These are phyloP conservation scores for Acer yangbiense DNA, from an alignment of 345 rosid species.

Conservation along the genomic window DNA sequence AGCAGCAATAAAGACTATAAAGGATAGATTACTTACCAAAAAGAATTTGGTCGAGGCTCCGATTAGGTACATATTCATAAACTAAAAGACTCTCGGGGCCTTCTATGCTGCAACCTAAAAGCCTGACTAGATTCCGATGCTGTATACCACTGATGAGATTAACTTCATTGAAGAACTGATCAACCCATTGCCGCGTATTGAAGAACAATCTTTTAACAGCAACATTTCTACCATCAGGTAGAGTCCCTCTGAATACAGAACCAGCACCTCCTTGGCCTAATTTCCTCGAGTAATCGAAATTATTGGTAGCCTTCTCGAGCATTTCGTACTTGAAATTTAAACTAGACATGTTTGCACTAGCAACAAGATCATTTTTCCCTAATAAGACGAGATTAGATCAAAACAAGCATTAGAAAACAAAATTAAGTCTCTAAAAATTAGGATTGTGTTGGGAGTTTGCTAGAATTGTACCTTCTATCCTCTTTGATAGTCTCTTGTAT, in stretches of 20 bases:
- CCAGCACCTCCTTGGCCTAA: conserved; percentile 86
- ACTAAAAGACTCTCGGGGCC: conserved; percentile 88
- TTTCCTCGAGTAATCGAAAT: conserved; percentile 59
- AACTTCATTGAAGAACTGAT: conserved; percentile 83
- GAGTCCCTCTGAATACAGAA: conserved; percentile 74
- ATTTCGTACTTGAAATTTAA: conserved; percentile 62
- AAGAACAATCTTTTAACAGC: conserved; percentile 74
- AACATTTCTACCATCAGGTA: conserved; percentile 65
- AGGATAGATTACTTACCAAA: conserved; percentile 39
- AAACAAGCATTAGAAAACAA: not conserved
- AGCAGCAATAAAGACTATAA: not conserved
- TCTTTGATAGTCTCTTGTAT: conserved; percentile 41
- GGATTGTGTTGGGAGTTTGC: not conserved
- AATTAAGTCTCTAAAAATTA: not conserved
- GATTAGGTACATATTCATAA: conserved; percentile 74
- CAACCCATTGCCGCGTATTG: conserved; percentile 70
- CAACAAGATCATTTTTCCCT: conserved; percentile 20
- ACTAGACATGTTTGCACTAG: conserved; percentile 19
- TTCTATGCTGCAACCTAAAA: conserved; percentile 85
- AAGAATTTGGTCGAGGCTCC: conserved; percentile 74
- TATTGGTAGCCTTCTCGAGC: conserved; percentile 70
- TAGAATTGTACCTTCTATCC: conserved; percentile 28
- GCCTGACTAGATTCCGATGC: conserved; percentile 68
- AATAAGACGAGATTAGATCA: not conserved
- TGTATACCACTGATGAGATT: conserved; percentile 64